These are phyloP conservation scores for Kwoniella sp. DNA, from an alignment of 768 basidiomycete species.

Conservation along the genomic window DNA sequence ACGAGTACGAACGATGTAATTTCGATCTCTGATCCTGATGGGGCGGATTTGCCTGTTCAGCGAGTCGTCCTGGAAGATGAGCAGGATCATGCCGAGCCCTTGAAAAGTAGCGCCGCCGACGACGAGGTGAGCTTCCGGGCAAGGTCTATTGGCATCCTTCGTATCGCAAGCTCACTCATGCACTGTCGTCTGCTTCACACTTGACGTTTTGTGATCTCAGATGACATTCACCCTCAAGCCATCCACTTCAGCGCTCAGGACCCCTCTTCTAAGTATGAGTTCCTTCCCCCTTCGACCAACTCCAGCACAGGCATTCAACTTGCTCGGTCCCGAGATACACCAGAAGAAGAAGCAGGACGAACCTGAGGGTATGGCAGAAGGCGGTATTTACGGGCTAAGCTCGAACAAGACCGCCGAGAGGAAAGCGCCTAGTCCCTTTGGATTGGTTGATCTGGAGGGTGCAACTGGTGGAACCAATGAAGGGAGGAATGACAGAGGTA, in stretches of 20 bases:
- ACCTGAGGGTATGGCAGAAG: too few species aligned
- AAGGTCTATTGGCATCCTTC: too few species aligned
- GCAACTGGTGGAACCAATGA: too few species aligned
- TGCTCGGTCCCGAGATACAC: not conserved
- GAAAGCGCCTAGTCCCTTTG: too few species aligned
- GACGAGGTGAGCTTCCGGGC: constrained; percentile 5
- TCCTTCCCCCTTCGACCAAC: constrained; percentile 5
- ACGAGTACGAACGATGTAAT: too few species aligned
- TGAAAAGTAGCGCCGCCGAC: not conserved
- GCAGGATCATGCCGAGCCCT: not conserved
- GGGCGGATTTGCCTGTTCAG: not conserved
- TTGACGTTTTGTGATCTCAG: too few species aligned
- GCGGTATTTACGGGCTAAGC: too few species aligned
- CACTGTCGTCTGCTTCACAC: constrained; percentile 1
- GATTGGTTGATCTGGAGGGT: too few species aligned
- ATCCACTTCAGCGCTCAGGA: not conserved
- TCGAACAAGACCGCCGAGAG: too few species aligned
- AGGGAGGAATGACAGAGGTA: too few species aligned
- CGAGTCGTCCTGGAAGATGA: not conserved
- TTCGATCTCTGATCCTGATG: constrained; percentile 10
- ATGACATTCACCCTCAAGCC: too few species aligned
- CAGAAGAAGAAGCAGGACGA: constrained; percentile 7
- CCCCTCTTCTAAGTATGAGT: not conserved
- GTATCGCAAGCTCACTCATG: not conserved
- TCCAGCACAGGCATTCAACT: not conserved